Base-by-base conservation (phyloP, 2,329 filamentous ascomycete genomes). In the Chrysoporthe puriensis region DNA sequence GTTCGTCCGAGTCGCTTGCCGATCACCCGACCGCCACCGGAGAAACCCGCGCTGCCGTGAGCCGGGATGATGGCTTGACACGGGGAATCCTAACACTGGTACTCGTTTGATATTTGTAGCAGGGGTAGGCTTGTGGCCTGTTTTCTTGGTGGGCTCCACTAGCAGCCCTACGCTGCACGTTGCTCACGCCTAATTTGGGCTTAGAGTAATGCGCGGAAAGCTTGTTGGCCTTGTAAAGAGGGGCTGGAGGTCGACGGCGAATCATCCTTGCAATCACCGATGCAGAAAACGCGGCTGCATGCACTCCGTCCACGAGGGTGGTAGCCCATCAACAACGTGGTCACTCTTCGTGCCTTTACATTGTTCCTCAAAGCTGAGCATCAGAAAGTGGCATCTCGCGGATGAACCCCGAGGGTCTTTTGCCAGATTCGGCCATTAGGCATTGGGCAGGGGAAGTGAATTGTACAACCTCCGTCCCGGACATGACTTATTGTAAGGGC, bases 201-300 rank as follows among this genome's bases (percentile, higher is more conserved):
- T 21, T 42, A 58, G 6, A 36, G 34, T 58, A 14, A 6, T 58
- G 16, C 40, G 34, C 56, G 40, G 36, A 42, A 58, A 58, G 56
- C 56, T 58, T 58, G 56, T 58, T 40, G 40, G 7, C 36, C 36
- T n/a, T 34, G 32, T 40, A n/a, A n/a, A 58, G 9, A n/a, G 7
- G 32, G 34, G 32, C n/a, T 7, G n/a, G 50, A 32, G 13, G 34
- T 21, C 34, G 14, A 21, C 34, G 56, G 34, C 9, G 8, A 42
- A 11, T 58, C 18, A 40, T 58, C 56, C 56, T n/a, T 42, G 56
- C 34, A 40, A 21, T 40, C 56, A 58, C 56, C 34, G 56, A 58
- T 58, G 34, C 56, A 42, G n/a, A n/a, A 42, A 21, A 11, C 16
- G 16, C n/a, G 34, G 36, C 36, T 58, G 16, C 34, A 42, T 40